phyloP scores from a whole-genome alignment of 495 filamentous ascomycete genomes.

The Opeltia flavorubescens region DNA sequence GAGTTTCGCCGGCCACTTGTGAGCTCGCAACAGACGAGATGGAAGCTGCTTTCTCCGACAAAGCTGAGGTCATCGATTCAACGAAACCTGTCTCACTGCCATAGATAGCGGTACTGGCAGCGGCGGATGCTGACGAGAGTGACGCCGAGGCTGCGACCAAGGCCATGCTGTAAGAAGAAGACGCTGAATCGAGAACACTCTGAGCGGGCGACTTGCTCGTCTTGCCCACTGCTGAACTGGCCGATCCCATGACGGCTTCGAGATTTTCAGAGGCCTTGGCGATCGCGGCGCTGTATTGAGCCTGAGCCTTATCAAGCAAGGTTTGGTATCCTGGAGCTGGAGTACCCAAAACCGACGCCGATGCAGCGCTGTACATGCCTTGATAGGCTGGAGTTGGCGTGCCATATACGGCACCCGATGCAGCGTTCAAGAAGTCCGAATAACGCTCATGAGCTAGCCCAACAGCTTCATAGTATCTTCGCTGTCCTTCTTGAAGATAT shows the following conservation, averaged over 20 bases:
- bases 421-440: conserved; percentile 54
- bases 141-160: conserved; percentile 33
- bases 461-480: conserved; percentile 64
- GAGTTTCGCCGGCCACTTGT: conserved; percentile 31
- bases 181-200: conserved; percentile 31
- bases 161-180: conserved; percentile 32
- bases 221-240: conserved; percentile 29
- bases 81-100: conserved; percentile 30
- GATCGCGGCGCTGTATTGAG: conserved; percentile 31
- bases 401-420: conserved; percentile 42
- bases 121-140: conserved; percentile 38
- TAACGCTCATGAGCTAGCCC: conserved; percentile 67
- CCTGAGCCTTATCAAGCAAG: conserved; percentile 31
- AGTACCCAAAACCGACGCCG: conserved; percentile 18
- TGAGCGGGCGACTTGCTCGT: conserved; percentile 27
- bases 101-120: conserved; percentile 30
- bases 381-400: conserved; percentile 31
- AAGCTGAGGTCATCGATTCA: conserved; percentile 27
- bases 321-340: conserved; percentile 23
- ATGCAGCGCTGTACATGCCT: conserved; percentile 19
- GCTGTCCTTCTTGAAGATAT: conserved; percentile 44
- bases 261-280: conserved; percentile 36
- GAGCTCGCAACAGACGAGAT: conserved; percentile 24
- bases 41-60: conserved; percentile 21
- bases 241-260: conserved; percentile 29